phyloP scores from a whole-genome alignment of 768 basidiomycete species.

The Naganishia kalamii region DNA sequence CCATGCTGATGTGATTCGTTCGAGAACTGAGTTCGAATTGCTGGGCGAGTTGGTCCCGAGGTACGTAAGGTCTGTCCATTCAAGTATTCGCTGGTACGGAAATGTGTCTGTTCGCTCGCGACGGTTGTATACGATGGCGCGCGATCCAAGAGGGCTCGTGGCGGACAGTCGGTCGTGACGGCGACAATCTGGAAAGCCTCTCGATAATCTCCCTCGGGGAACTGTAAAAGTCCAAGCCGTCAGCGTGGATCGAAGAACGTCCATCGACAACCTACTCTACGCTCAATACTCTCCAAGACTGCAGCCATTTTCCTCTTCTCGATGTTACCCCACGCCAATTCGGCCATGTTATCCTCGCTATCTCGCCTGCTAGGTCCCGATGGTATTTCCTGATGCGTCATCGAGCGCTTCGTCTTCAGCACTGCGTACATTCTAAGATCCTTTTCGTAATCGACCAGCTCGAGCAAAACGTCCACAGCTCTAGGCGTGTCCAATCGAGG shows the following conservation, averaged over 20 bases:
- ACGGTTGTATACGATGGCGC: constrained; percentile 25
- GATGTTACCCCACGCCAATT: constrained; percentile 16
- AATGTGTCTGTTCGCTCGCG: constrained; percentile 9
- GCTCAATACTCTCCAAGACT: constrained; percentile 24
- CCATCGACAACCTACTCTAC: constrained; percentile 17
- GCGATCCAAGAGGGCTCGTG: constrained; percentile 14
- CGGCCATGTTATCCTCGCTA: constrained; percentile 18
- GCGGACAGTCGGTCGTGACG: constrained; percentile 17
- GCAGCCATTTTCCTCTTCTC: constrained; percentile 23
- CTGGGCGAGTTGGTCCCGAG: background rate
- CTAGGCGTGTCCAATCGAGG: constrained; percentile 34
- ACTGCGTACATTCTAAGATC: constrained; percentile 27
- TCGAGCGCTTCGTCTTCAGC: constrained; percentile 8
- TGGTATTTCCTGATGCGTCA: constrained; percentile 3
- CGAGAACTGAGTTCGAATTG: constrained; percentile 7
- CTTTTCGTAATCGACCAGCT: constrained; percentile 40
- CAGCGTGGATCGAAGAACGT: background rate
- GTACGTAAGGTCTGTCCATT: background rate
- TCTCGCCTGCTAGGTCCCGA: background rate
- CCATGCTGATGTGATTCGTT: background rate
- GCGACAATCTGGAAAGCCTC: constrained; percentile 24
- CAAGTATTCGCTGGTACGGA: constrained; percentile 11
- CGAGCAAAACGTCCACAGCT: constrained; percentile 35
- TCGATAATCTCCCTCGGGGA: constrained; percentile 25
- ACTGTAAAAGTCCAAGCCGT: constrained; percentile 2